Evolutionary conservation across 805 yeast species (phyloP), one percentile per base, ranked within the genome.

Genomic region (Blastobotrys parvus): DNA sequence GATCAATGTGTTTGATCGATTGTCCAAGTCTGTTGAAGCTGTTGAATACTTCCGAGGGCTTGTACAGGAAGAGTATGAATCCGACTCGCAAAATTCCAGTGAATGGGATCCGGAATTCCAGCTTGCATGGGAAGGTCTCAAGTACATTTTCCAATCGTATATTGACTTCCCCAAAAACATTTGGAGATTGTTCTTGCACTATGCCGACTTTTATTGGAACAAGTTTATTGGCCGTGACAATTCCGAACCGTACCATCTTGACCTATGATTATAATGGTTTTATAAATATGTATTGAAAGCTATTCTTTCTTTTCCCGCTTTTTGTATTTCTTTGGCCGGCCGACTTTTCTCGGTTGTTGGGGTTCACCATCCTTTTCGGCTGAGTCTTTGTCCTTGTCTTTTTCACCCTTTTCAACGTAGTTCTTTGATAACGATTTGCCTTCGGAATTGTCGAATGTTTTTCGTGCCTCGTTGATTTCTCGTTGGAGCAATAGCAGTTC

Each of bases 1-100:
- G 51, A 68, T 92, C 55, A 92, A 92, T 66, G 90, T 97, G 0
- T 87, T 87, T 64, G 96, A 89, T 57, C 75, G 97, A 54, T 71
- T 92, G 45, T 83, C 96, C 3, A 87, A 87, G 65, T 82, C 95
- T 27, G 70, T 92, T 22, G 74, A 71, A 45, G 77, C 94, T 21
- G 79, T 89, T 40, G 76, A 76, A 48, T 74, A 77, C 52, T 92
- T 92, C 68, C 34, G 65, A 46, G 39, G 50, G 47, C 34, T 40
- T 41, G 46, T 50, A 37, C 11, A 8, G 11, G 7, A 8, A 25
- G 29, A 25, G 11, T 45, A 32, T 20, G 42, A 39, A 38, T 38
- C 42, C 16, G 43, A 43, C 57, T 34, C 55, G 17, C 5, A 23
- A 29, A 25, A 16, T n/a, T 20, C 46, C 29, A 47, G 51, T 27